Evolutionary conservation across 139 green algal species (phyloP), one percentile per base, ranked within the genome.

Genomic region (Coccomyxa sp.): DNA sequence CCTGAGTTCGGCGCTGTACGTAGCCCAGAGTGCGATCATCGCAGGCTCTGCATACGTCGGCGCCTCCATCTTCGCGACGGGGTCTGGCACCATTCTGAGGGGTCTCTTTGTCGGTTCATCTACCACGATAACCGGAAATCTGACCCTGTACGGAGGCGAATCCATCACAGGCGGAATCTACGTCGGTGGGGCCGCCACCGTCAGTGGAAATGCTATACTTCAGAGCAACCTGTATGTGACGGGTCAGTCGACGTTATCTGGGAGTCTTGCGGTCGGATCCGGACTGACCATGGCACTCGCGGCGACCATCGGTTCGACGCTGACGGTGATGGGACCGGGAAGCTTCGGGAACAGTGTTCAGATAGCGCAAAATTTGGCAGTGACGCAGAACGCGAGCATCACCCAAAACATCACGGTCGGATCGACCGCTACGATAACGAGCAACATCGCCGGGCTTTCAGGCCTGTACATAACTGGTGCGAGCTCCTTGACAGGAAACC

Each of bases 121-220:
- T 58, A 58, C 44, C 44, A 58, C 44, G 44, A 58, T 58, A 58
- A 58, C 44, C 44, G 44, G 44, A 58, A 58, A 58, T 58, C 44
- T 58, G 44, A 58, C 44, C 44, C 44, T 58, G 44, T 58, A 58
- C 44, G 44, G 44, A 58, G 44, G 44, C 44, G 44, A 58, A 58
- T 58, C 44, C 44, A 58, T 58, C 44, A 58, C 44, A 58, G 44
- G 44, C 44, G 44, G 44, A 58, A 58, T 58, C 44, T 58, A 58
- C 44, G 44, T 58, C 44, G 44, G 44, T 58, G 44, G 44, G 14
- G 44, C 44, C 14, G 44, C 44, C 14, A 58, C 44, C 10, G 44
- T 58, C 44, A 58, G 44, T 14, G 44, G 44, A 58, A 58, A 58
- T 58, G 44, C 44, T 14, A 58, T 58, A 58, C 44, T 58, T 58